Percentiles rank a stretch among this genome's conserved stretches.
Evolutionary conservation across 495 filamentous ascomycete genomes (phyloP).

Genomic region (Aspergillus biplanus): DNA sequence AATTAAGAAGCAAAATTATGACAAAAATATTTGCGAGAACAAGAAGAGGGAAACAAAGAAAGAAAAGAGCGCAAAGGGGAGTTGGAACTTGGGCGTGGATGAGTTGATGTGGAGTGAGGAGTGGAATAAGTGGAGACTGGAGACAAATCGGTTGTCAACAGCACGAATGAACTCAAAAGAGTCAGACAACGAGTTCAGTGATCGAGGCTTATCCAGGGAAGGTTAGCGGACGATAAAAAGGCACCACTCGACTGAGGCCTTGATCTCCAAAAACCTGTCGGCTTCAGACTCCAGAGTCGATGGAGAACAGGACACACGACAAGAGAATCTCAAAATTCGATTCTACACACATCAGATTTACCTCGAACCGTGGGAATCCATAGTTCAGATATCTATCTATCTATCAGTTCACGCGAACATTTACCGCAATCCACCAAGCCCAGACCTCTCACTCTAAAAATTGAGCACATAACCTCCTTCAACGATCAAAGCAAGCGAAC

Average conservation of each 20-base stretch:
- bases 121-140: neutral
- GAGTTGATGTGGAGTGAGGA: neutral
- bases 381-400: neutral
- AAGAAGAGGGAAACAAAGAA: neutral
- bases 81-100: neutral
- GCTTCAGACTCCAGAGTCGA: too few relatives aligned
- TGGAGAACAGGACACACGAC: neutral
- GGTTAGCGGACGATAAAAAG: neutral
- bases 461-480: neutral
- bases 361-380: neutral
- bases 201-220: neutral
- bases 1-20: neutral
- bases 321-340: neutral
- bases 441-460: neutral
- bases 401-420: neutral
- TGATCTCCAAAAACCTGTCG: too few relatives aligned
- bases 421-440: neutral
- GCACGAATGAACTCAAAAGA: neutral
- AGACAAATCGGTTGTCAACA: neutral
- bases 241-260: neutral
- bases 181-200: neutral
- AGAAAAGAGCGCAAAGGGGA: neutral
- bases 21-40: too few relatives aligned
- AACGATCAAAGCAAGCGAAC: neutral
- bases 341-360: slow-evolving; percentile 1